phyloP scores from a whole-genome alignment of 139 green algal species.

The Chlamydomonas sp. region DNA sequence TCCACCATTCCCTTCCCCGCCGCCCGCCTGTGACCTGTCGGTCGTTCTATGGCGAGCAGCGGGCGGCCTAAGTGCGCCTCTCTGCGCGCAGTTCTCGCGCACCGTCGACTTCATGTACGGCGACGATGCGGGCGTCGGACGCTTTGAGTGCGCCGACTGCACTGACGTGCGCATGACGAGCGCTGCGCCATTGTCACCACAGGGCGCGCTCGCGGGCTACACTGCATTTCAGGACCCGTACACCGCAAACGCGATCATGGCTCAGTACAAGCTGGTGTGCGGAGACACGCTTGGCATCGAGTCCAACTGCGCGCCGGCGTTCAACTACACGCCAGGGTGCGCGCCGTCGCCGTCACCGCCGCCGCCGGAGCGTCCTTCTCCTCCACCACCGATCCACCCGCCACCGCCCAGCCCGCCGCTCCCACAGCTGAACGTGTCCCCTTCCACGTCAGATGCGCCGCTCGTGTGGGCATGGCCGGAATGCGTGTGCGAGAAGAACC shows the following conservation, averaged over 20 bases:
- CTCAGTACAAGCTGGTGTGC: too few relatives aligned
- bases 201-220: background rate
- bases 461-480: background rate
- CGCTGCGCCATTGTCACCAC: background rate
- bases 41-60: background rate
- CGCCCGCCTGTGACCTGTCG: background rate
- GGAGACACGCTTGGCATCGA: background rate
- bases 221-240: background rate
- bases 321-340: background rate
- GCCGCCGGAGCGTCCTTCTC: background rate
- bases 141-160: background rate
- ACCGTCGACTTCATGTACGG: background rate
- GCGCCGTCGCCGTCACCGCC: background rate
- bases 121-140: background rate
- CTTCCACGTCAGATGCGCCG: background rate
- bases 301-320: background rate
- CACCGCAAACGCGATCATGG: background rate
- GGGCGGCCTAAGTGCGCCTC: background rate
- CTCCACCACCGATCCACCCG: background rate
- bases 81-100: background rate
- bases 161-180: background rate
- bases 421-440: background rate
- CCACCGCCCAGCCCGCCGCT: background rate
- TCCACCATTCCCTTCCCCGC: too few relatives aligned
- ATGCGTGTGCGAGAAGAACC: slow-evolving; percentile 5